phyloP scores from a whole-genome alignment of 345 rosid species.

The Eucalyptus cloeziana region DNA sequence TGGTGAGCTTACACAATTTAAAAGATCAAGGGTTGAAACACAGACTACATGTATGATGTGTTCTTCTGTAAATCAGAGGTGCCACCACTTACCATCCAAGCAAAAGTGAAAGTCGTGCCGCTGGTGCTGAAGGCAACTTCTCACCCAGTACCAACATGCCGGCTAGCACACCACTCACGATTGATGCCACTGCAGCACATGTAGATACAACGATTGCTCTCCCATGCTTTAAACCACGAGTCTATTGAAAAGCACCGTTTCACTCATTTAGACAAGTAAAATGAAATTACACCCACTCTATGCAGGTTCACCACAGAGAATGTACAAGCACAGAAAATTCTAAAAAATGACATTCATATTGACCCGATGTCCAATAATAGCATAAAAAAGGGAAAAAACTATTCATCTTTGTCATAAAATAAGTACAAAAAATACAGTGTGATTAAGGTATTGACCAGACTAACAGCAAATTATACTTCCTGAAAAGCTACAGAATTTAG shows the following conservation, averaged over 20 bases:
- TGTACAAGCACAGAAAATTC: not conserved
- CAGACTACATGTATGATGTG: not conserved
- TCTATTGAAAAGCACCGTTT: slow-evolving; percentile 28
- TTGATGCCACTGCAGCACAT: slow-evolving; percentile 95
- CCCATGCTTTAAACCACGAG: slow-evolving; percentile 90
- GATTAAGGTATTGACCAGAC: not conserved
- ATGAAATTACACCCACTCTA: not conserved
- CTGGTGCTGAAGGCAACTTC: slow-evolving; percentile 69
- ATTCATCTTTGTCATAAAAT: not conserved
- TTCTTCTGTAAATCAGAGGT: not conserved
- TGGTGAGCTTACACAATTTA: not conserved
- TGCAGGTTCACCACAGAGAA: not conserved
- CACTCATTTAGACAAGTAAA: not conserved
- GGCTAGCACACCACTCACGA: slow-evolving; percentile 89
- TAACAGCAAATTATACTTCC: not conserved
- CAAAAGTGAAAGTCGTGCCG: slow-evolving; percentile 59
- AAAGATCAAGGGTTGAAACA: not conserved
- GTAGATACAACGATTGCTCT: slow-evolving; percentile 92
- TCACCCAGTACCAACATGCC: slow-evolving; percentile 96
- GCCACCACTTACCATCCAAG: slow-evolving; percentile 59
- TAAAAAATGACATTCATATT: not conserved
- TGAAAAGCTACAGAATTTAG: not conserved
- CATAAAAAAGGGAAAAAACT: not conserved
- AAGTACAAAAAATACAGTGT: not conserved
- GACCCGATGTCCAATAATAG: not conserved